These are phyloP conservation scores for Suillus brevipes DNA, from an alignment of 768 basidiomycete species.

Conservation along the genomic window DNA sequence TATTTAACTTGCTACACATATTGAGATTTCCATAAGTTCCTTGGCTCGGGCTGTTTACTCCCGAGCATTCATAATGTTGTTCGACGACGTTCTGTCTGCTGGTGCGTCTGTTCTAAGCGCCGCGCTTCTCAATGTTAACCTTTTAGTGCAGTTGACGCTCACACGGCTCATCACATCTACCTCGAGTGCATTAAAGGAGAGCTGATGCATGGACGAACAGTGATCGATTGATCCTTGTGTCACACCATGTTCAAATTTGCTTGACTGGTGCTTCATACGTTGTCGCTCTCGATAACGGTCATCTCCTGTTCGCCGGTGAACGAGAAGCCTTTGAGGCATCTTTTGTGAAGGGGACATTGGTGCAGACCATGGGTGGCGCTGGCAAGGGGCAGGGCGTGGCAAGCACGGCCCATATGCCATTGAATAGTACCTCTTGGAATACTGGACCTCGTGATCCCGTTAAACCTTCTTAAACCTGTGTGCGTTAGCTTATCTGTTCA, in stretches of 20 bases:
- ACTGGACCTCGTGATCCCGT: not conserved
- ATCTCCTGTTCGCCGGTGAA: slow-evolving; percentile 73
- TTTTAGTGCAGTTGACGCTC: slow-evolving; percentile 65
- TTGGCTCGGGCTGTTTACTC: slow-evolving; percentile 89
- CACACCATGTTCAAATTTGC: slow-evolving; percentile 92
- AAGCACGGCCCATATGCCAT: slow-evolving; percentile 2
- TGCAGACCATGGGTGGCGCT: slow-evolving; percentile 53
- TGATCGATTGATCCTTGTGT: slow-evolving; percentile 90
- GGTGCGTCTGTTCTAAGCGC: slow-evolving; percentile 27
- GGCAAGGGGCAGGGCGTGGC: slow-evolving; percentile 45
- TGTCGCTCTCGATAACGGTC: slow-evolving; percentile 71
- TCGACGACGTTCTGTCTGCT: slow-evolving; percentile 77
- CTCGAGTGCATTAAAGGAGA: slow-evolving; percentile 78
- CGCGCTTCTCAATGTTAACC: not conserved
- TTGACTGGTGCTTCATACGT: slow-evolving; percentile 78
- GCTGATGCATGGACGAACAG: slow-evolving; percentile 73
- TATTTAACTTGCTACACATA: not conserved
- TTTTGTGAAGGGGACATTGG: slow-evolving; percentile 61
- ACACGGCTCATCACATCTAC: slow-evolving; percentile 82
- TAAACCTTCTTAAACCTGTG: slow-evolving; percentile 3
- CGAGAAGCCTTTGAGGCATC: slow-evolving; percentile 66
- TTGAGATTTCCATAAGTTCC: slow-evolving; percentile 47
- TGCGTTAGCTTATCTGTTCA: not conserved
- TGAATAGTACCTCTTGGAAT: slow-evolving; percentile 6
- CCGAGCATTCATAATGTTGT: slow-evolving; percentile 73